Percentiles rank a stretch among this genome's conserved stretches.
Conservation (phyloP, 805 yeast species). For the Ogataea saltuana region DNA sequence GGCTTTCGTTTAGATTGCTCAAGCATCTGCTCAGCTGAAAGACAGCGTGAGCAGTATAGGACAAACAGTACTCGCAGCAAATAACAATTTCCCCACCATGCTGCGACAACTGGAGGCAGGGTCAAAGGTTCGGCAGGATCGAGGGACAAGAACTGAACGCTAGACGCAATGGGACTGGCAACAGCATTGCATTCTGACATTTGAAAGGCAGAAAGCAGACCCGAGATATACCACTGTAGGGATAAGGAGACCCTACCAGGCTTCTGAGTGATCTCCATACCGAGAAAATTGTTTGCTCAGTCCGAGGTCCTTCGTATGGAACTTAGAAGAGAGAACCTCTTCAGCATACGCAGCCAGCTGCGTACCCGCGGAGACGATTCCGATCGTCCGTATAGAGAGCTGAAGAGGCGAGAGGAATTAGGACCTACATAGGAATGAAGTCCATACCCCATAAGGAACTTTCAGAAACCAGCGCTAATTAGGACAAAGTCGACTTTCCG, state of each 20-base stretch:
- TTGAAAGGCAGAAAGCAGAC: background rate
- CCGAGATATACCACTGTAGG: background rate
- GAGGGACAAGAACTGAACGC: background rate
- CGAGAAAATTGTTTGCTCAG: background rate
- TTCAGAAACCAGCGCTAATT: too few species aligned
- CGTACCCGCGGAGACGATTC: too few species aligned
- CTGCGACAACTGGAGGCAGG: too few species aligned
- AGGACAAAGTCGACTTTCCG: too few species aligned
- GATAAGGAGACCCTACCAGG: background rate
- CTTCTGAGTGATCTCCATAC: background rate
- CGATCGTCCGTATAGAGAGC: too few species aligned
- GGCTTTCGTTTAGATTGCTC: slow-evolving; percentile 4
- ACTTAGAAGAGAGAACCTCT: too few species aligned
- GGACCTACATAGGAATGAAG: too few species aligned
- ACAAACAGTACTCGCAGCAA: slow-evolving; percentile 13
- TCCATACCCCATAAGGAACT: too few species aligned
- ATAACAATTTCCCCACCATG: slow-evolving; percentile 15
- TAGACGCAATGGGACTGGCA: background rate
- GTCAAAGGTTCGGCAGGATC: too few species aligned
- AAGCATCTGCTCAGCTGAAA: slow-evolving; percentile 8
- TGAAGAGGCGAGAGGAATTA: too few species aligned
- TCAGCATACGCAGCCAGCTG: too few species aligned
- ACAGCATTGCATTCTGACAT: background rate
- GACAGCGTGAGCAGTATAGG: slow-evolving; percentile 4
- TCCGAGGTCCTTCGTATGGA: background rate